A percentile compares a stretch with the other conserved stretches of the same genome.
Conservation (phyloP, 1,284 basidiomycete genomes). For the Puccinia polysora region DNA sequence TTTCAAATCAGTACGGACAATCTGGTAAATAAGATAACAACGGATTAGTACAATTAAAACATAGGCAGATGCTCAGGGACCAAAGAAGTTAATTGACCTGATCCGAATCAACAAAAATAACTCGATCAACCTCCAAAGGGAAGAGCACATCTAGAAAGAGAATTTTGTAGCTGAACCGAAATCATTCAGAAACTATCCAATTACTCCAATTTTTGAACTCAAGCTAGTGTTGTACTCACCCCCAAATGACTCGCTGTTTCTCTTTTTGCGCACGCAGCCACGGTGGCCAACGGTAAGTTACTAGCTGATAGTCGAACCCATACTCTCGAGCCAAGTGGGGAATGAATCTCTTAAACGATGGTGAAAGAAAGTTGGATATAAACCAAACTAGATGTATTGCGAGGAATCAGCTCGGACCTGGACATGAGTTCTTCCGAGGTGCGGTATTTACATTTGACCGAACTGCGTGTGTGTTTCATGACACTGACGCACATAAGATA, state of each 20-base stretch:
- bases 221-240: slow-evolving; percentile 50
- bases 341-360: slow-evolving; percentile 93
- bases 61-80: background rate
- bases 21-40: slow-evolving; percentile 61
- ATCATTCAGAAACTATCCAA: background rate
- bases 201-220: background rate
- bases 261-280: slow-evolving; percentile 95
- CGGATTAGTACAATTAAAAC: background rate
- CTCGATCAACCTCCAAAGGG: slow-evolving; percentile 95
- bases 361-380: slow-evolving; percentile 97
- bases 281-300: slow-evolving; percentile 98
- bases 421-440: background rate
- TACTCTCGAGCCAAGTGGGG: slow-evolving; percentile 85
- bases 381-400: slow-evolving; percentile 68
- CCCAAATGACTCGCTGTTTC: slow-evolving; percentile 98
- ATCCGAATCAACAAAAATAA: slow-evolving; percentile 92
- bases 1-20: slow-evolving; percentile 89
- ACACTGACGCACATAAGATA: slow-evolving; percentile 98
- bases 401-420: background rate
- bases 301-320: slow-evolving; percentile 88
- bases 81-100: slow-evolving; percentile 48
- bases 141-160: slow-evolving; percentile 97
- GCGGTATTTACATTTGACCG: slow-evolving; percentile 66
- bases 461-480: slow-evolving; percentile 81
- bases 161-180: slow-evolving; percentile 70